Evolutionary conservation across 148 eudicot genomes (phyloP), one percentile per base, ranked within the genome.

Genomic region (Simmondsia chinensis): DNA sequence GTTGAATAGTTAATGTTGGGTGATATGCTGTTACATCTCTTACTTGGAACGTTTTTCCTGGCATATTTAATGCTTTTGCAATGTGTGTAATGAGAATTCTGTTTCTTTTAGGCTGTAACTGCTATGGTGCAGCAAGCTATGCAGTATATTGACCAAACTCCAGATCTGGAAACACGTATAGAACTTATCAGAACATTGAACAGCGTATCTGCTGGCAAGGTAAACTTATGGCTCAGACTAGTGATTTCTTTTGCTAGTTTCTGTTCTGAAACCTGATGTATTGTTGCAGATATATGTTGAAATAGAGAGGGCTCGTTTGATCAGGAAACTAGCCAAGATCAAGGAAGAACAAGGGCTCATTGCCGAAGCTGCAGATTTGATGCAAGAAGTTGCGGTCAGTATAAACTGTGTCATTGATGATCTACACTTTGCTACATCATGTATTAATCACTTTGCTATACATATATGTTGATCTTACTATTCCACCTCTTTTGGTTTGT

Each of bases 321-420:
- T 82, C 40, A 89, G 72, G 72, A 81, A 33, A 39, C 95, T 89
- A 54, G 95, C 97, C 43, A 84, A 81, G 70, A 76, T 89, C 48
- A 84, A 81, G 69, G 97, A 89, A 76, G 93, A 63, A 50, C 93
- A 84, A 42, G 95, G 95, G 33, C 84, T 40, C 26, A 70, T 89
- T 32, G 93, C 80, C 47, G 97, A 89, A 68, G 97, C 97, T 62
- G 97, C 97, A 28, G 95, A 91, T 51, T 62, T 91, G 65, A 91
- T 91, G 95, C 97, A 91, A 69, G 97, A 91, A 71, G 63, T 89
- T 57, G 97, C 95, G 51, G 97, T 89, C 31, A 60, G 94, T 79
- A 39, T 44, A n/a, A n/a, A n/a, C n/a, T n/a, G n/a, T n/a, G n/a
- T n/a, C n/a, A n/a, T n/a, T n/a, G n/a, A n/a, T n/a, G n/a, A n/a